Evolutionary conservation across 2,329 filamentous ascomycete species (phyloP).

Genomic region (Reticulascus tulasneorum): DNA sequence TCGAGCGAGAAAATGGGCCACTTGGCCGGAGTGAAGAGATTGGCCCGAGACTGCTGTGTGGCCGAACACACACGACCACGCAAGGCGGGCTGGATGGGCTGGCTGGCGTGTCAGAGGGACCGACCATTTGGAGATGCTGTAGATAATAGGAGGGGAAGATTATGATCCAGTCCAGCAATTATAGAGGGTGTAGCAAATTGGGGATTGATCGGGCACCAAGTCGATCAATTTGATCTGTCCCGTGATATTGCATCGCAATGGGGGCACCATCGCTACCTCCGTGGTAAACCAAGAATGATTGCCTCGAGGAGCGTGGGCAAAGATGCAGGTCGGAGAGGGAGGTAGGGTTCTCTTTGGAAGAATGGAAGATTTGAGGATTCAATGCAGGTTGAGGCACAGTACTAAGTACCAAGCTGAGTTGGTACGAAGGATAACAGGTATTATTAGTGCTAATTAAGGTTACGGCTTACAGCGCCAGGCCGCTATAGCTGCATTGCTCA

Average conservation of each 20-base stretch:
- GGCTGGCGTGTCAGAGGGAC: too few species aligned
- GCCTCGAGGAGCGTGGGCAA: slow-evolving; percentile 2
- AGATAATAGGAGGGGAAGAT: not conserved
- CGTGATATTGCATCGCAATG: slow-evolving; percentile 1
- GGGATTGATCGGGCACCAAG: slow-evolving; percentile 11
- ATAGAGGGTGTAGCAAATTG: not conserved
- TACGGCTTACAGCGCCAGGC: too few species aligned
- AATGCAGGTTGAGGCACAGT: not conserved
- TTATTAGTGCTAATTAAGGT: too few species aligned
- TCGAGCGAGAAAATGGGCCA: slow-evolving; percentile 1
- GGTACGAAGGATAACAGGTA: too few species aligned
- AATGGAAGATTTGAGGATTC: not conserved
- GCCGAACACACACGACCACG: too few species aligned
- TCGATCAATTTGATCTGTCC: slow-evolving; percentile 4
- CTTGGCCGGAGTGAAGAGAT: not conserved
- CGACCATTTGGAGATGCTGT: not conserved
- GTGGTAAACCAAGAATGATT: too few species aligned
- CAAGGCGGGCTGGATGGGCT: too few species aligned
- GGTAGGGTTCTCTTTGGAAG: not conserved
- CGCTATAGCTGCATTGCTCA: too few species aligned
- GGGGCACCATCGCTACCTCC: slow-evolving; percentile 2
- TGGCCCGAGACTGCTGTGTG: not conserved
- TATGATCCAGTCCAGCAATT: not conserved
- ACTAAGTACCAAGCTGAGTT: too few species aligned
- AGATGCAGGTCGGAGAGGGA: slow-evolving; percentile 2